Evolutionary conservation across 345 rosid species (phyloP), one percentile per base, ranked within the genome.

Genomic region (Hibiscus mutabilis): DNA sequence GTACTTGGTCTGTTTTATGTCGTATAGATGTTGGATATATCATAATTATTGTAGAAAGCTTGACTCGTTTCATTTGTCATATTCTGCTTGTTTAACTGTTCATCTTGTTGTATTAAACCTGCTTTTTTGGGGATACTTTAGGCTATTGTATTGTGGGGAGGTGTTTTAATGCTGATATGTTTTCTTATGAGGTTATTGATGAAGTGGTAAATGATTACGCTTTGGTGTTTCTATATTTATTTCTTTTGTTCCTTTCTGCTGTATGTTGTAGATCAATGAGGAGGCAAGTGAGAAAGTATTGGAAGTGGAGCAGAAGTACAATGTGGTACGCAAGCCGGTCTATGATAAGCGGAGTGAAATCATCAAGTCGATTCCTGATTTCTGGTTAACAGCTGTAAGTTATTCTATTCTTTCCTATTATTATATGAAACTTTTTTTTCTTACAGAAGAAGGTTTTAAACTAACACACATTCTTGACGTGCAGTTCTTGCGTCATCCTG

Each of bases 311-410:
- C 97, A 90, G 76, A 94, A 90, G 72, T 53, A 87, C 61, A 94
- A 87, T 60, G 96, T 74, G 81, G 81, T 87, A 2, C 88, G 98
- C 74, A 91, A 79, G 76, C 98, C 97, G 18, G 89, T 94, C 5
- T 94, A 94, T 78, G 93, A 91, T 66, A 85, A 82, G 83, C 84
- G 98, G 51, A 85, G 82, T 56, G 95, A 87, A 16, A 81, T 88
- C 70, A 90, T 94, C 72, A 84, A 83, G 64, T 76, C 86, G n/a
- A 91, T 94, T 73, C 96, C 97, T 1, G 96, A 91, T 78, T 94
- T 94, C 79, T 94, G 97, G 97, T 71, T 90, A 70, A 90, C 95
- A 73, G 96, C 97, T 74, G 97, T 94, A 63, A 88, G 93, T 83
- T 29, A 21, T 78, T 52, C 60, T 67, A 49, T 69, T 57, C 1